A percentile compares a stretch with the other conserved stretches of the same genome.
phyloP scores from a whole-genome alignment of 2,329 filamentous ascomycete species.

The Fusarium concolor region DNA sequence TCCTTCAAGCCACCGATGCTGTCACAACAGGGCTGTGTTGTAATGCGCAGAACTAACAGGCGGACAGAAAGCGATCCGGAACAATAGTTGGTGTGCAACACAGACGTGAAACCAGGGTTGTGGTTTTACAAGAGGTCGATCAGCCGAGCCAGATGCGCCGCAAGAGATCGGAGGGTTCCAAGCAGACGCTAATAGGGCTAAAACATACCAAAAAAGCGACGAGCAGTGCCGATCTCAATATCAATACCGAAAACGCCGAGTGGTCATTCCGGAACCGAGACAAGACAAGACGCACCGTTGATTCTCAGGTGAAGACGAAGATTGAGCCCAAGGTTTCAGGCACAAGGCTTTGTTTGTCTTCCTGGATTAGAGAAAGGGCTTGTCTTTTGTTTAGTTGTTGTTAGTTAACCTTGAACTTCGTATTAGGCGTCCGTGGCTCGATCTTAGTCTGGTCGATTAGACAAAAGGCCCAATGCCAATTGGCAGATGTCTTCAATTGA shows the following conservation, averaged over 20 bases:
- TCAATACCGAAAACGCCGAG: constrained; percentile 31
- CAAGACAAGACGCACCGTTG: constrained; percentile 14
- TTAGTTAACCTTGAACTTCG: background rate
- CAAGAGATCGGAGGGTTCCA: constrained; percentile 31
- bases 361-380: background rate
- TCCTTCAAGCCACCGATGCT: background rate
- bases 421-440: constrained; percentile 5
- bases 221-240: constrained; percentile 33
- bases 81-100: constrained; percentile 17
- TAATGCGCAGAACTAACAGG: constrained; percentile 3
- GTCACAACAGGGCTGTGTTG: background rate
- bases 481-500: background rate
- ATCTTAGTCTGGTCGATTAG: background rate
- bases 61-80: background rate
- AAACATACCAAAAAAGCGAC: constrained; percentile 25
- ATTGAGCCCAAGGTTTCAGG: constrained; percentile 17
- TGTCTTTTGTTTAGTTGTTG: background rate
- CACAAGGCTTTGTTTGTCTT: constrained; percentile 6
- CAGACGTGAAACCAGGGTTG: constrained; percentile 25
- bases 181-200: constrained; percentile 19
- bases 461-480: constrained; percentile 16
- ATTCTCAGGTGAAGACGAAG: constrained; percentile 21
- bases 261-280: constrained; percentile 25
- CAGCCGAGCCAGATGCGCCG: constrained; percentile 21
- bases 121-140: constrained; percentile 25